A percentile compares a stretch with the other conserved stretches of the same genome.
Evolutionary conservation across 768 basidiomycete genomes (phyloP).

Genomic region (Tulasnella calospora): DNA sequence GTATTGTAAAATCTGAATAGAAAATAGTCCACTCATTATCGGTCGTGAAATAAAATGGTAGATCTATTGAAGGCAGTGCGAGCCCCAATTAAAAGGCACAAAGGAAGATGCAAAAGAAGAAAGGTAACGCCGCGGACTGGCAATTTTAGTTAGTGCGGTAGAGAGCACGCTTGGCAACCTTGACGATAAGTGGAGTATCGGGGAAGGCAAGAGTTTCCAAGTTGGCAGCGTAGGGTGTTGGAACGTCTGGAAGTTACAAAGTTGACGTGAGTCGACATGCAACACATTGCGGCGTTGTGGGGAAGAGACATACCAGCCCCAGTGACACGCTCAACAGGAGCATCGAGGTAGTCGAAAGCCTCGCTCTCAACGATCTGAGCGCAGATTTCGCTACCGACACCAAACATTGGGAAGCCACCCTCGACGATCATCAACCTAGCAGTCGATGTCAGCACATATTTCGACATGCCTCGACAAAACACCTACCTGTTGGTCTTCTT

Average conservation of each 20-base stretch:
- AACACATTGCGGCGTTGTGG: neutral
- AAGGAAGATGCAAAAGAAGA: neutral
- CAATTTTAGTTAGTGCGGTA: conserved; percentile 71
- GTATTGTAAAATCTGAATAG: neutral
- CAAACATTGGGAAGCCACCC: conserved; percentile 97
- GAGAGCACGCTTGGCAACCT: conserved; percentile 89
- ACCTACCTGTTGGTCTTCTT: conserved; percentile 95
- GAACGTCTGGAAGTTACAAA: conserved; percentile 53
- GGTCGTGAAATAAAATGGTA: conserved; percentile 7
- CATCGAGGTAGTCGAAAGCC: conserved; percentile 97
- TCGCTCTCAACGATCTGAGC: conserved; percentile 97
- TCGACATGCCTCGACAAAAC: neutral
- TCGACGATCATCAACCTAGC: conserved; percentile 84
- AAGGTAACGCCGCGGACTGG: neutral
- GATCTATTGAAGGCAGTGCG: conserved; percentile 12
- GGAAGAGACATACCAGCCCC: conserved; percentile 55
- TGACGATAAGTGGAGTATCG: conserved; percentile 81
- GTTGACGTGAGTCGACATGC: neutral
- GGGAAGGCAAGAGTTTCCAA: conserved; percentile 93
- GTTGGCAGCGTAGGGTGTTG: conserved; percentile 90
- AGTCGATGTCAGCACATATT: neutral
- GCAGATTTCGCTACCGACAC: conserved; percentile 97
- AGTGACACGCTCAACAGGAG: conserved; percentile 94
- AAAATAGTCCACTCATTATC: conserved; percentile 4
- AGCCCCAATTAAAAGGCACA: neutral